phyloP scores from a whole-genome alignment of 768 basidiomycete genomes.

The Leccinum longicurvipes region DNA sequence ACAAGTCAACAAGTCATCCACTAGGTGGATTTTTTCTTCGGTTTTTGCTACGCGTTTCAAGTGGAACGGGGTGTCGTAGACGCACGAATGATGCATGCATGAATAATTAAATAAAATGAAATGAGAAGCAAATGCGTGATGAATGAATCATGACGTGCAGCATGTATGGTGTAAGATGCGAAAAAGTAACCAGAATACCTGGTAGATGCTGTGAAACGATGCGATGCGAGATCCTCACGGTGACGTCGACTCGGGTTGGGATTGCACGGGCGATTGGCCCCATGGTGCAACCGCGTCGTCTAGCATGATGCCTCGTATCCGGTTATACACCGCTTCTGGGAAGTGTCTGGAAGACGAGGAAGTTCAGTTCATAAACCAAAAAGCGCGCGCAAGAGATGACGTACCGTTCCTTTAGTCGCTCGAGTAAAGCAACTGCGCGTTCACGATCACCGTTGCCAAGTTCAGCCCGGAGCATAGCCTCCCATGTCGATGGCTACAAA shows the following conservation, averaged over 20 bases:
- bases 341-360: conserved; percentile 49
- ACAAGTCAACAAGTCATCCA: too few species aligned
- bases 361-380: neutral
- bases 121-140: neutral
- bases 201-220: neutral
- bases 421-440: conserved; percentile 64
- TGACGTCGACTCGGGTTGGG: conserved; percentile 10
- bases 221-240: neutral
- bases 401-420: conserved; percentile 69
- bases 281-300: conserved; percentile 58
- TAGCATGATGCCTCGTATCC: conserved; percentile 78
- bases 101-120: neutral
- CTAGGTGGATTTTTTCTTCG: neutral
- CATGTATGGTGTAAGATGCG: neutral
- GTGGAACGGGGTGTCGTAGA: neutral
- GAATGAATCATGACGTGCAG: neutral
- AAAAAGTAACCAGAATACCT: neutral
- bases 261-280: conserved; percentile 22
- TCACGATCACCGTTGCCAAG: conserved; percentile 72
- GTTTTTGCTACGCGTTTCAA: neutral
- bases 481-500: conserved; percentile 84
- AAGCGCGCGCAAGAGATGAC: neutral
- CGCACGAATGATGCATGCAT: neutral
- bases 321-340: conserved; percentile 73
- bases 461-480: conserved; percentile 93